A percentile compares a stretch with the other conserved stretches of the same genome.
Evolutionary conservation across 2,329 filamentous ascomycete genomes (phyloP).

Genomic region (Whalleya microplaca): DNA sequence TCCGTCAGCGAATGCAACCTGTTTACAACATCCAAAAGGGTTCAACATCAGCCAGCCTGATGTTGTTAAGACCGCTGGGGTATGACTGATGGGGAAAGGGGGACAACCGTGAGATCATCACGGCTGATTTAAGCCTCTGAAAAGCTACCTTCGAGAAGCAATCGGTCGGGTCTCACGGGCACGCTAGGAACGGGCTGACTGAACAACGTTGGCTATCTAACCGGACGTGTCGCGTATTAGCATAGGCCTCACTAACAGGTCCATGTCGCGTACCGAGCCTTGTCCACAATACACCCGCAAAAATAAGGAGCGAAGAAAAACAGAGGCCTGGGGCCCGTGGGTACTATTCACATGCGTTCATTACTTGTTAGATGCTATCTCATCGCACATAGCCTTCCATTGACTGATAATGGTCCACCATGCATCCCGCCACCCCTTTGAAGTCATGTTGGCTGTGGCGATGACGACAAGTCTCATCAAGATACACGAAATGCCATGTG

Average conservation of each 20-base stretch:
- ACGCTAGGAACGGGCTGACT: neutral
- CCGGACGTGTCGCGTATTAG: neutral
- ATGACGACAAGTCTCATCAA: conserved; percentile 13
- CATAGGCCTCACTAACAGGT: neutral
- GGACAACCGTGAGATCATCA: conserved; percentile 31
- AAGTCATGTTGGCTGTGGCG: conserved; percentile 19
- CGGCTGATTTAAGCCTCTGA: conserved; percentile 18
- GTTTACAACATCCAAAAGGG: conserved; percentile 27
- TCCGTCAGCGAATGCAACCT: conserved; percentile 30
- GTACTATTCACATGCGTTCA: neutral
- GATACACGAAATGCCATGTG: conserved; percentile 11
- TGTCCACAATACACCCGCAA: neutral
- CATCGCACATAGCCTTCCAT: neutral
- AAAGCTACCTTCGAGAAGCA: conserved; percentile 12
- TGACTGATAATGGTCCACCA: neutral
- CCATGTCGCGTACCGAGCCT: neutral
- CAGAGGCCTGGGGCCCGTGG: no score
- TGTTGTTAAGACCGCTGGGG: conserved; percentile 29
- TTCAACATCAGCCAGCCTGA: conserved; percentile 12
- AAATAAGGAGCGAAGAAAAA: neutral
- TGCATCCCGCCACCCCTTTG: conserved; percentile 14
- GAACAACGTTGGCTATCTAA: neutral
- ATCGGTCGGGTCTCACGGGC: conserved; percentile 18
- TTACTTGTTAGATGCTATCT: neutral
- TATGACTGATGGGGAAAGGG: conserved; percentile 9